phyloP scores from a whole-genome alignment of 129 eudicot genomes.

The Chrysanthemum seticuspe region DNA sequence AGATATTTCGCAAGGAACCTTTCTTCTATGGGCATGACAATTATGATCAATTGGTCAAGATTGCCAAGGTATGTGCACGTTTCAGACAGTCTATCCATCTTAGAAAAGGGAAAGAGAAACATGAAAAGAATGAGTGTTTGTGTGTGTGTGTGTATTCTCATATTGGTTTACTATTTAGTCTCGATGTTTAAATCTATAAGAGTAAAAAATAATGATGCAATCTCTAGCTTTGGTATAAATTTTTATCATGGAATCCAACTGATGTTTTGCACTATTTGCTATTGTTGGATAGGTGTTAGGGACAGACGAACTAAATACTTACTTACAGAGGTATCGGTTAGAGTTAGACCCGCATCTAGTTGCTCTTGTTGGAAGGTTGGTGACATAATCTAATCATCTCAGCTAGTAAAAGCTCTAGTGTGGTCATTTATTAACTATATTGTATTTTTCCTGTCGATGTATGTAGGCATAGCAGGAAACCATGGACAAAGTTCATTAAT shows the following conservation, averaged over 20 bases:
- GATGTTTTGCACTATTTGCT: neutral
- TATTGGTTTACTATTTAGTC: too few species aligned
- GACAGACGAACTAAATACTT: constrained; percentile 76
- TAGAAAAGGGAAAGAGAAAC: neutral
- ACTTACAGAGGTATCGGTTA: constrained; percentile 71
- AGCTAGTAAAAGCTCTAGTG: neutral
- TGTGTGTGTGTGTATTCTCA: too few species aligned
- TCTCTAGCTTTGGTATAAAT: neutral
- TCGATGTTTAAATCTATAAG: too few species aligned
- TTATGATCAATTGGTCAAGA: constrained; percentile 77
- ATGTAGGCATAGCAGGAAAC: constrained; percentile 78
- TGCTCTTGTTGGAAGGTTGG: constrained; percentile 88
- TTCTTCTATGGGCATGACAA: constrained; percentile 81
- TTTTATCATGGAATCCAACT: neutral
- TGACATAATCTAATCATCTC: neutral
- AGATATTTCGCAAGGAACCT: constrained; percentile 87
- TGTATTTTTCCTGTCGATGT: neutral
- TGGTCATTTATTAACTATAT: neutral
- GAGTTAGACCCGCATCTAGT: constrained; percentile 85
- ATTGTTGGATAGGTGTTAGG: constrained; percentile 64
- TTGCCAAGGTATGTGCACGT: constrained; percentile 63
- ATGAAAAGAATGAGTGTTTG: neutral
- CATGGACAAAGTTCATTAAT: constrained; percentile 76
- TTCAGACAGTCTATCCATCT: neutral
- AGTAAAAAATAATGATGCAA: too few species aligned